These are phyloP conservation scores for Solanum ossicruentum DNA, from an alignment of 257 asterid genomes.

Conservation along the genomic window DNA sequence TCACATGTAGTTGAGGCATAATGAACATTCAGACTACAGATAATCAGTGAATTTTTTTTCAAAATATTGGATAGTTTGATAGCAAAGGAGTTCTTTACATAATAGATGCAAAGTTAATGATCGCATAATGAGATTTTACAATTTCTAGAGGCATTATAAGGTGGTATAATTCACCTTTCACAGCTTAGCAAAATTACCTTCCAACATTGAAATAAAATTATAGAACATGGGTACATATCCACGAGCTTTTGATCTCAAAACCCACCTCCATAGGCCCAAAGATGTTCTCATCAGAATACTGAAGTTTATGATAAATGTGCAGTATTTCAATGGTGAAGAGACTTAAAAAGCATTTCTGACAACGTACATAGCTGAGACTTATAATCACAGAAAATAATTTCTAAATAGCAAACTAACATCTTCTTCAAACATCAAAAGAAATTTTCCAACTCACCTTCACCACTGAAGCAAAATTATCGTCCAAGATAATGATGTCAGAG, in stretches of 20 bases:
- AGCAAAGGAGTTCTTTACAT: background rate
- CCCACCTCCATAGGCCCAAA: background rate
- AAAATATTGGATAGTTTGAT: background rate
- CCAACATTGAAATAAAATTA: background rate
- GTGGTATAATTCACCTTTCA: background rate
- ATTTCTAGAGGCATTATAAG: background rate
- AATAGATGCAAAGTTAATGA: background rate
- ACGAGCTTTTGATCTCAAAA: background rate
- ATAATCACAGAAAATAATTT: background rate
- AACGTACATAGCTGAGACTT: background rate
- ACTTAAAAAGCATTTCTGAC: background rate
- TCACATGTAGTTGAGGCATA: background rate
- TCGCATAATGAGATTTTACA: background rate
- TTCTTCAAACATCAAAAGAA: background rate
- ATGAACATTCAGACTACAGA: background rate
- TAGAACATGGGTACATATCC: background rate
- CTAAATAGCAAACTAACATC: background rate
- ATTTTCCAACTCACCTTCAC: slow-evolving; percentile 46
- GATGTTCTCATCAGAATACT: background rate
- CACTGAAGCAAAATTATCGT: slow-evolving; percentile 87
- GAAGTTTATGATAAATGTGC: background rate
- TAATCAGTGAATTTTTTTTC: background rate
- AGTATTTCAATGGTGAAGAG: background rate
- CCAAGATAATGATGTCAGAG: slow-evolving; percentile 92
- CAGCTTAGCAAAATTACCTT: background rate